Conservation (phyloP, 257 asterid species). For the Solanum chiquidenum region DNA sequence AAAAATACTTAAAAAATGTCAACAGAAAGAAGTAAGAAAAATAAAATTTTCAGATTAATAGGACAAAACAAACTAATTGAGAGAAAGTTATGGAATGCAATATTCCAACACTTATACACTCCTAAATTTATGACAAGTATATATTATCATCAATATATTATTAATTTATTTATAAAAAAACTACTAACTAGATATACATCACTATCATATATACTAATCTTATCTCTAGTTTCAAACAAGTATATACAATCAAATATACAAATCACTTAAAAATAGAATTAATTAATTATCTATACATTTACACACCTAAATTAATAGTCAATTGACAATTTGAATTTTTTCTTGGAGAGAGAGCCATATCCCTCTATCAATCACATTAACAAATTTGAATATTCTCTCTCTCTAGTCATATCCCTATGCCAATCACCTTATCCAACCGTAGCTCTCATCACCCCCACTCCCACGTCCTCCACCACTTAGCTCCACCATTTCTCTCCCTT, state of each 20-base stretch:
- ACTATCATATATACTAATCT: no score
- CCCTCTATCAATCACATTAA: no score
- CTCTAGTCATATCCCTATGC: not conserved
- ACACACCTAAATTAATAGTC: no score
- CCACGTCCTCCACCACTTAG: not conserved
- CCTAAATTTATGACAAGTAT: not conserved
- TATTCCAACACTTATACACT: no score
- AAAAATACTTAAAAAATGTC: not conserved
- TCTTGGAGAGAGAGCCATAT: no score
- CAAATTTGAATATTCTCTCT: not conserved
- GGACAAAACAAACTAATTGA: not conserved
- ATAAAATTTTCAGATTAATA: not conserved
- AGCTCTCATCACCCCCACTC: not conserved
- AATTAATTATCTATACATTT: no score
- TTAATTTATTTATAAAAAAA: no score
- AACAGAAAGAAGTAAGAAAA: not conserved
- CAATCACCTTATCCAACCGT: not conserved
- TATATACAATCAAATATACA: no score
- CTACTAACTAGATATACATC: not conserved
- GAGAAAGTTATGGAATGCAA: not conserved
- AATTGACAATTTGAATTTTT: no score
- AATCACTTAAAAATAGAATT: no score
- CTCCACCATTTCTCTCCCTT: not conserved
- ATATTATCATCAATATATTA: no score
- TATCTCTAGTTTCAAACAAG: no score